Evolutionary conservation across 176 grass and related monocot genomes (phyloP), one percentile per base, ranked within the genome.

Genomic region (Phragmites australis): DNA sequence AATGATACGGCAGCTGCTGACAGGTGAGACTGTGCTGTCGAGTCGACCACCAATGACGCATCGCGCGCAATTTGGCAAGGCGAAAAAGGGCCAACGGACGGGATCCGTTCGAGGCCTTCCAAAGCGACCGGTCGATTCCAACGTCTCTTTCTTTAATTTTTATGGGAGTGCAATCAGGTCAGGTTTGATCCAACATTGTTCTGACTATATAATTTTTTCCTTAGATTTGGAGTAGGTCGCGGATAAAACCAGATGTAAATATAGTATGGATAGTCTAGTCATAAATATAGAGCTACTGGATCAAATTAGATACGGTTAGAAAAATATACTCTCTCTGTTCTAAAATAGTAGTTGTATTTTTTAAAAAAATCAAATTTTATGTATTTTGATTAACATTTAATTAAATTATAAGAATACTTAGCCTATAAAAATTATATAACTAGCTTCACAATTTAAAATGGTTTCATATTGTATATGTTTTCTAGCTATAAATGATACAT

Each of bases 1-100:
- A 77, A 47, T 31, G 9, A 18, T 68, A 74, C 23, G 25, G 72
- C 37, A 52, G 61, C 65, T 40, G 47, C 54, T 39, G 74, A 84
- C 68, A 87, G 75, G 80, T 88, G 65, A 81, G 81, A 75, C 81
- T 68, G 67, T 43, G 79, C 76, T 73, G 65, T 82, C 62, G 42
- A 63, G 27, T 42, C 4, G 58, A 58, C 17, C 21, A 6, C 30
- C 21, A 46, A 34, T n/a, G 22, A 0, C 40, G 17, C 26, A 1
- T 3, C 2, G 66, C 23, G 39, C 37, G 62, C 57, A 74, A 82
- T 73, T 70, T 43, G 37, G 19, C 0, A 0, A 19, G 9, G 0
- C 0, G 2, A 6, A 19, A 77, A 48, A 49, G 7, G 4, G 6
- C 6, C 4, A 30, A 40, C 9, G 3, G 27, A 32, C 4, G 43